A percentile compares a stretch with the other conserved stretches of the same genome.
These are phyloP conservation scores for Aspergillus spinulosporus DNA, from an alignment of 2,329 filamentous ascomycete species.

Conservation along the genomic window DNA sequence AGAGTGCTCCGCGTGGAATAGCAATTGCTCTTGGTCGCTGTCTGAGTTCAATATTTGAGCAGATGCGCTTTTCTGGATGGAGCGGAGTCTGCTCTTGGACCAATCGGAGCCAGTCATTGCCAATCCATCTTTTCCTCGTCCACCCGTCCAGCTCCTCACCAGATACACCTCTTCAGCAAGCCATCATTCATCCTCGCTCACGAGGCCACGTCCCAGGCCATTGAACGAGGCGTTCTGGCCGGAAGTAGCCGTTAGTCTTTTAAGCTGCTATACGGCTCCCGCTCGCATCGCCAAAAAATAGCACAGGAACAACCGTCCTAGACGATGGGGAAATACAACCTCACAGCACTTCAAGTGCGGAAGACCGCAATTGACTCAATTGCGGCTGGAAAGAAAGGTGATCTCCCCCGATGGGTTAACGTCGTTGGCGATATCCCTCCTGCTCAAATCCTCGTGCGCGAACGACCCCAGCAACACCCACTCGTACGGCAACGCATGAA, in stretches of 20 bases:
- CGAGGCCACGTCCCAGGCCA: background rate
- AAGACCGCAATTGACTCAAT: slow-evolving; percentile 43
- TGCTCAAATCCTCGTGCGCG: slow-evolving; percentile 59
- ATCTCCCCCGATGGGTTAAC: slow-evolving; percentile 55
- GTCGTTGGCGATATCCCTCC: slow-evolving; percentile 60
- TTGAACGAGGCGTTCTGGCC: background rate
- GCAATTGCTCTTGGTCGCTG: slow-evolving; percentile 12
- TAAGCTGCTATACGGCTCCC: background rate
- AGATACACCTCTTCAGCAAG: background rate
- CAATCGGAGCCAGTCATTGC: slow-evolving; percentile 40
- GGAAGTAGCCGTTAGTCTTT: background rate
- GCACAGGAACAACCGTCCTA: background rate
- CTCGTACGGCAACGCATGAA: slow-evolving; percentile 43
- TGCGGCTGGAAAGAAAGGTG: slow-evolving; percentile 36
- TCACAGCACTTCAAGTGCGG: slow-evolving; percentile 49
- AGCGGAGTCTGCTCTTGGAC: slow-evolving; percentile 35
- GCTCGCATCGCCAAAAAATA: background rate
- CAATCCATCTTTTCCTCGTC: slow-evolving; percentile 38
- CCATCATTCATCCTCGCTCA: background rate
- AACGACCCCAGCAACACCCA: slow-evolving; percentile 51
- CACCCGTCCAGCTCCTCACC: background rate
- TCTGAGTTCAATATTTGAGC: slow-evolving; percentile 19
- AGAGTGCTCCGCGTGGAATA: slow-evolving; percentile 20
- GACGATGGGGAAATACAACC: slow-evolving; percentile 49
- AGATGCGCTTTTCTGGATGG: slow-evolving; percentile 16